These are phyloP conservation scores for Epichloe bromicola DNA, from an alignment of 2,329 filamentous ascomycete genomes.

Conservation along the genomic window DNA sequence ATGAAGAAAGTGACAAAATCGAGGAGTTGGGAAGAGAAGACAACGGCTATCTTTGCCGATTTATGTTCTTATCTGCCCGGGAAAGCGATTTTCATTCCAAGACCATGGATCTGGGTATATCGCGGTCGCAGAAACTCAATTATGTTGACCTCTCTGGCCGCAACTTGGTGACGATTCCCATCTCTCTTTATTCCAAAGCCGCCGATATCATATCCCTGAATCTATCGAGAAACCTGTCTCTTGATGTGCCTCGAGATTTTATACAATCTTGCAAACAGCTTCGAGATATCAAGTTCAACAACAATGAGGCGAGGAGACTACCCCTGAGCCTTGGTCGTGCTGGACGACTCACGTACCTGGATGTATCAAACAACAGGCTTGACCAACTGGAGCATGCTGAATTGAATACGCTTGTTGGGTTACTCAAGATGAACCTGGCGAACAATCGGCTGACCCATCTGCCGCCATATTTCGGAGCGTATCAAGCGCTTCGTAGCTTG, in stretches of 20 bases:
- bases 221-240: conserved; percentile 77
- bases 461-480: conserved; percentile 71
- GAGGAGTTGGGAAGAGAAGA: conserved; percentile 94
- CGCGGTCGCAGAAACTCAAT: conserved; percentile 78
- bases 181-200: conserved; percentile 82
- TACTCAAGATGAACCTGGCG: conserved; percentile 82
- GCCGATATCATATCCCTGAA: conserved; percentile 91
- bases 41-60: conserved; percentile 92
- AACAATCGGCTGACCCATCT: conserved; percentile 79
- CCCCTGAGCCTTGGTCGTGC: conserved; percentile 76
- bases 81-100: conserved; percentile 64
- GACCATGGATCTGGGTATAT: conserved; percentile 64
- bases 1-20: conserved; percentile 71
- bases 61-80: conserved; percentile 84
- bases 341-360: conserved; percentile 69
- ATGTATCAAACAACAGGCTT: conserved; percentile 87
- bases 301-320: conserved; percentile 80
- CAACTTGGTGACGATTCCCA: conserved; percentile 89
- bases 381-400: conserved; percentile 80
- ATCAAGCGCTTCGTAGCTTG: conserved; percentile 64
- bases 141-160: conserved; percentile 84
- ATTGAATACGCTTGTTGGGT: conserved; percentile 57
- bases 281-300: conserved; percentile 89
- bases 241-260: conserved; percentile 92
- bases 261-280: conserved; percentile 86